A percentile compares a stretch with the other conserved stretches of the same genome.
These are phyloP conservation scores for Rhizophora mangle DNA, from an alignment of 345 rosid species.

Conservation along the genomic window DNA sequence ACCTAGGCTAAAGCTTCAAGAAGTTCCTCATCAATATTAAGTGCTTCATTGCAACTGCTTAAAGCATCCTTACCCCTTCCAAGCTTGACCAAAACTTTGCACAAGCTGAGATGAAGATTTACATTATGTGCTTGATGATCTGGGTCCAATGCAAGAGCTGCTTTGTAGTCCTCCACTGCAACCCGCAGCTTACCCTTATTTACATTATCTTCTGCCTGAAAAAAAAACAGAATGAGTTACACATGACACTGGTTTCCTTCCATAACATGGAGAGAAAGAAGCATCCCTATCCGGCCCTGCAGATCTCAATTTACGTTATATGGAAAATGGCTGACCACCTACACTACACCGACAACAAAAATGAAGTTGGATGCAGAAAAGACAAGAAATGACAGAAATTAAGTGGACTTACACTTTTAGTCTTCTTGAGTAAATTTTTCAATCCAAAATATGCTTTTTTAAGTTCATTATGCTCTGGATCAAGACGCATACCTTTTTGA, in stretches of 20 bases:
- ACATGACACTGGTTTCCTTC: background rate
- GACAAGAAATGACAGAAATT: constrained; percentile 8
- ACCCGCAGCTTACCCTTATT: constrained; percentile 83
- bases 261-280: background rate
- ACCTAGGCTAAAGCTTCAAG: constrained; percentile 91
- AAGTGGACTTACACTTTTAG: constrained; percentile 69
- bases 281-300: background rate
- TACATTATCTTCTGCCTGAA: constrained; percentile 88
- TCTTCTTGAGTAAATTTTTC: constrained; percentile 90
- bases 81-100: constrained; percentile 84
- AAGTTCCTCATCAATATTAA: constrained; percentile 73
- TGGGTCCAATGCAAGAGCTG: constrained; percentile 82
- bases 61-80: constrained; percentile 94
- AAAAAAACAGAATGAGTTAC: constrained; percentile 1
- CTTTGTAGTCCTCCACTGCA: constrained; percentile 86
- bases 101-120: constrained; percentile 87
- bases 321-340: no score
- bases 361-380: constrained; percentile 2
- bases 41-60: constrained; percentile 76
- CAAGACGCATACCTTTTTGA: constrained; percentile 93
- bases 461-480: constrained; percentile 89
- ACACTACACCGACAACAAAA: no score
- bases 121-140: constrained; percentile 78
- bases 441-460: constrained; percentile 96
- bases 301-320: background rate